Percentiles rank a stretch among this genome's conserved stretches.
Evolutionary conservation across 441 rosid genomes (phyloP).

Genomic region (Iberis amara): DNA sequence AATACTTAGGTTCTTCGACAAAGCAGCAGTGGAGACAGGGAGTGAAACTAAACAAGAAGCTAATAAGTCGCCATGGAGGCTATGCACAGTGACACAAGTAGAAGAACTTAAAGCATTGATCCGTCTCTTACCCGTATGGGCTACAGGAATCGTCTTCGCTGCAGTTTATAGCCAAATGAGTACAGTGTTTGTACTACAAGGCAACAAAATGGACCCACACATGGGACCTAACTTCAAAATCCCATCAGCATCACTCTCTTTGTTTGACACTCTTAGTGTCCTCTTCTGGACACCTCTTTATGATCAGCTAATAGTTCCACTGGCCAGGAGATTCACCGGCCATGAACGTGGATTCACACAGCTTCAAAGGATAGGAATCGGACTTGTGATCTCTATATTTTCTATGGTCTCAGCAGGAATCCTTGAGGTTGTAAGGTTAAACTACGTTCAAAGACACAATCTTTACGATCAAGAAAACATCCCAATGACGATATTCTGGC

Average conservation of each 20-base stretch:
- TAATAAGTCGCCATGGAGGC: slow-evolving; percentile 37
- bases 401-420: slow-evolving; percentile 46
- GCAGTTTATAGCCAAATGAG: slow-evolving; percentile 56
- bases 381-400: slow-evolving; percentile 46
- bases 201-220: slow-evolving; percentile 49
- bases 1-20: slow-evolving; percentile 60
- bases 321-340: slow-evolving; percentile 39
- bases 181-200: slow-evolving; percentile 52
- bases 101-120: slow-evolving; percentile 58
- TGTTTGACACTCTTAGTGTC: slow-evolving; percentile 67
- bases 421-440: slow-evolving; percentile 44
- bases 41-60: slow-evolving; percentile 28
- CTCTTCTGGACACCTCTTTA: slow-evolving; percentile 79
- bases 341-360: slow-evolving; percentile 52
- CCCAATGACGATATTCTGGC: slow-evolving; percentile 56
- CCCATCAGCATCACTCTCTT: slow-evolving; percentile 72
- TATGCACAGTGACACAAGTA: slow-evolving; percentile 58
- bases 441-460: slow-evolving; percentile 36
- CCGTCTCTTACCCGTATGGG: slow-evolving; percentile 53
- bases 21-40: slow-evolving; percentile 46
- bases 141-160: slow-evolving; percentile 49
- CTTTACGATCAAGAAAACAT: slow-evolving; percentile 38
- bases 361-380: slow-evolving; percentile 52
- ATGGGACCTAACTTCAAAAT: slow-evolving; percentile 44
- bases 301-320: slow-evolving; percentile 45